Percentiles rank a stretch among this genome's conserved stretches.
phyloP scores from a whole-genome alignment of 139 green algal genomes.

The Picochlorum sp. region DNA sequence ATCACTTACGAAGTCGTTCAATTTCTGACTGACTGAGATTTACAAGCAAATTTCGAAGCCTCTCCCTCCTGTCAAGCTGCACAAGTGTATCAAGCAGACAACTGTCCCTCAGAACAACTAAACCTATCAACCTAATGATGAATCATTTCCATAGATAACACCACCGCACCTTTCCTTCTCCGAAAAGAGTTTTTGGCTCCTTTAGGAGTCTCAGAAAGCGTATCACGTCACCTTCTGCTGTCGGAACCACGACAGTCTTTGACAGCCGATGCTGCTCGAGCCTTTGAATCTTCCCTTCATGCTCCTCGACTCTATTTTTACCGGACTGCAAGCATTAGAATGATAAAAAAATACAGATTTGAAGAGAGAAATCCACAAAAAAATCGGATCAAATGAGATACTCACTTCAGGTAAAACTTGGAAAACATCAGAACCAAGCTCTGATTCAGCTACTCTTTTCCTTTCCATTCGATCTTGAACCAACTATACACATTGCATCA shows the following conservation, averaged over 20 bases:
- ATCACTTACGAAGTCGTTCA: not conserved
- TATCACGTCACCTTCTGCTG: constrained; percentile 55
- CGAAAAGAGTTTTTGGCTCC: constrained; percentile 94
- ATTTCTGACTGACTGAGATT: constrained; percentile 24
- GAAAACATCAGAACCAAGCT: no score
- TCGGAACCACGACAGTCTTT: constrained; percentile 58
- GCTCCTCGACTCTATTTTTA: constrained; percentile 24
- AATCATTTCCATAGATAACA: not conserved
- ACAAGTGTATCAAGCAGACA: no score
- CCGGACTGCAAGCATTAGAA: constrained; percentile 18
- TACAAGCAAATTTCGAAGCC: constrained; percentile 71
- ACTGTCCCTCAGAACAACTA: no score
- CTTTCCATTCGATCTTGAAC: no score
- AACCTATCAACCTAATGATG: not conserved
- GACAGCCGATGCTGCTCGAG: constrained; percentile 63
- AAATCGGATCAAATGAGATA: no score
- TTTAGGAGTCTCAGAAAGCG: constrained; percentile 61
- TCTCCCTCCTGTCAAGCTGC: constrained; percentile 80
- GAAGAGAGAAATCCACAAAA: no score
- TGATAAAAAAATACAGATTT: not conserved
- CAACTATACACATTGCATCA: no score
- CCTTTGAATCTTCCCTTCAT: constrained; percentile 57
- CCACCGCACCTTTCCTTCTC: constrained; percentile 40
- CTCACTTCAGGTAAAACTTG: no score
- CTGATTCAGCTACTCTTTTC: no score